A percentile compares a stretch with the other conserved stretches of the same genome.
phyloP scores from a whole-genome alignment of 2,329 filamentous ascomycete species.

The Cytospora piceae region DNA sequence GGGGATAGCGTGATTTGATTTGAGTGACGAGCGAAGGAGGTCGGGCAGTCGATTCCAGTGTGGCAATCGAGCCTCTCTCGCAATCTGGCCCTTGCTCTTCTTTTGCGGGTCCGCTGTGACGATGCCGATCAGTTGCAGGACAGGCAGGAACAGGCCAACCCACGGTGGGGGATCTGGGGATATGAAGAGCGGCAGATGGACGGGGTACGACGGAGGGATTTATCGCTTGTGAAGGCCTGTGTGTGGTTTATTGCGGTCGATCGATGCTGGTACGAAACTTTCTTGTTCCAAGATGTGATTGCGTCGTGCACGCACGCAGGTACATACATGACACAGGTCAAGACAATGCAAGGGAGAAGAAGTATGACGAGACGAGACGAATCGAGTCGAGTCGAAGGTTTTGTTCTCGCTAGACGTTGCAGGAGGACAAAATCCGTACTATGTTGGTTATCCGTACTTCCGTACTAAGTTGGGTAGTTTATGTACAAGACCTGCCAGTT shows the following conservation, averaged over 20 bases:
- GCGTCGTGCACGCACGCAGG: neutral
- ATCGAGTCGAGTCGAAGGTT: neutral
- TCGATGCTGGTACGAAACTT: neutral
- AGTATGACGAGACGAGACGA: neutral
- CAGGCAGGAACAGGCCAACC: neutral
- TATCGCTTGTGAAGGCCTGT: neutral
- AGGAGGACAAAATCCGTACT: neutral
- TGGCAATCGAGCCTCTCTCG: constrained; percentile 10
- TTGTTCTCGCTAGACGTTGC: neutral
- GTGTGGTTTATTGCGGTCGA: constrained; percentile 1
- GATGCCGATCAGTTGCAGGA: constrained; percentile 5
- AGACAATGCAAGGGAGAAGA: neutral
- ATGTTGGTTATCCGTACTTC: neutral
- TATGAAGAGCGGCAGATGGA: constrained; percentile 3
- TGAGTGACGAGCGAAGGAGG: neutral
- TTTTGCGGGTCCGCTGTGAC: constrained; percentile 20
- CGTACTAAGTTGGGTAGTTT: neutral
- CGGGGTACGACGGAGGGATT: neutral
- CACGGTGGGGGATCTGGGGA: neutral
- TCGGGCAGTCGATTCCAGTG: constrained; percentile 4
- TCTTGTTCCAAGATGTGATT: neutral
- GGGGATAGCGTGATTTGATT: constrained; percentile 1
- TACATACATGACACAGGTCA: constrained; percentile 1
- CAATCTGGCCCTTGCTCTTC: constrained; percentile 18
- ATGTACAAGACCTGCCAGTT: neutral